Conservation (phyloP, 441 rosid species). For the Pelargonium cotyledonis region DNA sequence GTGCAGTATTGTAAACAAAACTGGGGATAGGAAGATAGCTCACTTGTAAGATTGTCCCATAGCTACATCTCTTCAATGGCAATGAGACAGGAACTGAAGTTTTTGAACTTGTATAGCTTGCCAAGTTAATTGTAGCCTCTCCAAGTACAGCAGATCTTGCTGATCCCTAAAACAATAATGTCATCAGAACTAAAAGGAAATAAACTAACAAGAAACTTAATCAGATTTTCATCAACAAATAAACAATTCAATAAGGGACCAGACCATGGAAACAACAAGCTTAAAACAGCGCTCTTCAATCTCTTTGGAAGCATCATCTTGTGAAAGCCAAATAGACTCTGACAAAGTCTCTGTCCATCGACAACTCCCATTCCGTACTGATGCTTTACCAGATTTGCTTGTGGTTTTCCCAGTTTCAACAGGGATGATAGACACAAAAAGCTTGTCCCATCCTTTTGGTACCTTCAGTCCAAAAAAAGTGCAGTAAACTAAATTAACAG, state of each 20-base stretch:
- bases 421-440: conserved; percentile 42
- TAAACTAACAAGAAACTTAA: neutral
- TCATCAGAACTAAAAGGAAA: conserved; percentile 3
- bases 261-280: conserved; percentile 36
- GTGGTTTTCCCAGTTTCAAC: conserved; percentile 50
- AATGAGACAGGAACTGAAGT: conserved; percentile 37
- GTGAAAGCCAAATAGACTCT: conserved; percentile 39
- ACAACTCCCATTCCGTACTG: conserved; percentile 44
- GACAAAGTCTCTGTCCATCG: conserved; percentile 49
- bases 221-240: conserved; percentile 4
- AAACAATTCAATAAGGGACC: conserved; percentile 24
- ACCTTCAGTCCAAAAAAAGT: conserved; percentile 28
- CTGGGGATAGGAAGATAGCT: conserved; percentile 15
- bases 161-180: conserved; percentile 39
- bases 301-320: conserved; percentile 34
- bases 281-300: conserved; percentile 40
- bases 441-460: conserved; percentile 70
- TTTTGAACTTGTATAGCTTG: conserved; percentile 35
- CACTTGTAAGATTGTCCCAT: conserved; percentile 50
- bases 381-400: conserved; percentile 39
- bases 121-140: conserved; percentile 44
- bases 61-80: conserved; percentile 48
- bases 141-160: conserved; percentile 59
- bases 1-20: neutral
- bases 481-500: conserved; percentile 4